Conservation (phyloP, 139 green algal species). For the Diplosphaera chodatii region DNA sequence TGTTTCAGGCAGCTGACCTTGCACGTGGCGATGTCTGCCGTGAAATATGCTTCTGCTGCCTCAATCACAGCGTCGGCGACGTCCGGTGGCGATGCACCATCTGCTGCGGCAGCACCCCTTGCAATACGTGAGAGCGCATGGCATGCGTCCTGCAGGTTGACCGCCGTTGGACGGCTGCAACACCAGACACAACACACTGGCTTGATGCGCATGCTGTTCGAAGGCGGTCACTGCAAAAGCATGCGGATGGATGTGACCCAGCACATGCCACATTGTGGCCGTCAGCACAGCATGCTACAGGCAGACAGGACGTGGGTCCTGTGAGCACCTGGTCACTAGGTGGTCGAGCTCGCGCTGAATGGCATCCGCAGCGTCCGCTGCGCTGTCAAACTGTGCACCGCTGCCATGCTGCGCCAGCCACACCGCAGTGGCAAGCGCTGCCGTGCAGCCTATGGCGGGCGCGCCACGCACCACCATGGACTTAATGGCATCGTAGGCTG, state of each 20-base stretch:
- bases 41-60: slow-evolving; percentile 70
- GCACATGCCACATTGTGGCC: neutral
- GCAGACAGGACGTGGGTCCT: too few species aligned
- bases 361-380: slow-evolving; percentile 19
- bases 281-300: neutral
- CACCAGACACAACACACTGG: neutral
- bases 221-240: neutral
- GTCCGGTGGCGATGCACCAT: slow-evolving; percentile 27
- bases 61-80: slow-evolving; percentile 56
- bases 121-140: slow-evolving; percentile 51
- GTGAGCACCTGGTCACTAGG: slow-evolving; percentile 66
- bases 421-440: slow-evolving; percentile 64
- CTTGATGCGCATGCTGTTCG: too few species aligned
- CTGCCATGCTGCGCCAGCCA: slow-evolving; percentile 40
- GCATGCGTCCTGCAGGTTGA: slow-evolving; percentile 84
- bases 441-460: slow-evolving; percentile 88
- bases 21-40: slow-evolving; percentile 77
- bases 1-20: slow-evolving; percentile 24
- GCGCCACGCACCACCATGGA: slow-evolving; percentile 94
- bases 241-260: neutral
- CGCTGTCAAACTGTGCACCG: slow-evolving; percentile 37
- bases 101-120: slow-evolving; percentile 11
- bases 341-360: slow-evolving; percentile 57
- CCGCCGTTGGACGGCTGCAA: slow-evolving; percentile 85
- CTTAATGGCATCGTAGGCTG: slow-evolving; percentile 60